Conservation (phyloP, 805 yeast genomes). For the Pichia californica region DNA sequence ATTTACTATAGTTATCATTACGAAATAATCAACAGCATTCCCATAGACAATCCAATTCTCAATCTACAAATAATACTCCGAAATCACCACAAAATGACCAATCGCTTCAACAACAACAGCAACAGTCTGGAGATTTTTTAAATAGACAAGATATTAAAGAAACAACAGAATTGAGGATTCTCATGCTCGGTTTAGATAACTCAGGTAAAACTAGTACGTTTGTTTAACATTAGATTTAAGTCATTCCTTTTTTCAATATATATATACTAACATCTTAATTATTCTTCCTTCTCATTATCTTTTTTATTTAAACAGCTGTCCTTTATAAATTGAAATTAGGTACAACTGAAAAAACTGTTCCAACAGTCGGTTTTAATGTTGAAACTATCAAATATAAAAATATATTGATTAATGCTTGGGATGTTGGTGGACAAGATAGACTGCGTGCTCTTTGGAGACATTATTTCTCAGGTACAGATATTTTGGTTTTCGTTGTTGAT, state of each 20-base stretch:
- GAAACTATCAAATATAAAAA: constrained; percentile 46
- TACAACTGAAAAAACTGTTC: constrained; percentile 71
- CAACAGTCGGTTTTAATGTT: constrained; percentile 92
- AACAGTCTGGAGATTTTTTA: background rate
- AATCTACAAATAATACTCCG: no score
- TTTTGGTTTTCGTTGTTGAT: constrained; percentile 86
- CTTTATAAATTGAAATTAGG: constrained; percentile 78
- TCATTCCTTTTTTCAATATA: no score
- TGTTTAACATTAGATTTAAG: no score
- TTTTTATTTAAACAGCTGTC: constrained; percentile 38
- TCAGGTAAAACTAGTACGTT: constrained; percentile 76
- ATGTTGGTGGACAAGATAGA: constrained; percentile 93
- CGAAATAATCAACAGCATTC: no score
- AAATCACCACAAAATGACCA: no score
- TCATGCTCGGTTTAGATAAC: constrained; percentile 88
- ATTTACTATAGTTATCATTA: no score
- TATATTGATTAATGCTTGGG: constrained; percentile 60
- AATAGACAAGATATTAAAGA: constrained; percentile 15
- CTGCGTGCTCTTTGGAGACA: constrained; percentile 93
- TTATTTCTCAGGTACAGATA: constrained; percentile 89
- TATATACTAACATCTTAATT: background rate
- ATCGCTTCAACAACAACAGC: no score
- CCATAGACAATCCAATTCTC: no score
- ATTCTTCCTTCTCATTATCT: background rate
- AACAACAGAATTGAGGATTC: constrained; percentile 40